These are phyloP conservation scores for Cytospora chrysosperma DNA, from an alignment of 2,329 filamentous ascomycete species.

Conservation along the genomic window DNA sequence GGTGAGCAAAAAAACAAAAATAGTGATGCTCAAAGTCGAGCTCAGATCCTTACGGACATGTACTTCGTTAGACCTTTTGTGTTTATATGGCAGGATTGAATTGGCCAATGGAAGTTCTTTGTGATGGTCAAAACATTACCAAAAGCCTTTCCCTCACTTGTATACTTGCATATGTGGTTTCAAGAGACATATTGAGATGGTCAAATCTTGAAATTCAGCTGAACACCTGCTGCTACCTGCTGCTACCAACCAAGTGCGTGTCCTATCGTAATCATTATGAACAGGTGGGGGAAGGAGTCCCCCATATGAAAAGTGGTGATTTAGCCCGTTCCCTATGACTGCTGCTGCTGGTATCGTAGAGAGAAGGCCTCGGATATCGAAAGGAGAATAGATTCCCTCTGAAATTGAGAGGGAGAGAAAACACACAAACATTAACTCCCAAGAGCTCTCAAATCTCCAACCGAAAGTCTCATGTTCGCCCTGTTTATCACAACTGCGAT, in stretches of 20 bases:
- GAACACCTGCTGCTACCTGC: neutral
- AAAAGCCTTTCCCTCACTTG: neutral
- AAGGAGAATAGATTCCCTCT: neutral
- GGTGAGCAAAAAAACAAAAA: slow-evolving; percentile 10
- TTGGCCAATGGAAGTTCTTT: neutral
- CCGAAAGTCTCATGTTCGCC: neutral
- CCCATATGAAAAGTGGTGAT: neutral
- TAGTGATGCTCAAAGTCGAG: neutral
- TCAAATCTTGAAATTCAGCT: neutral
- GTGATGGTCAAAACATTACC: neutral
- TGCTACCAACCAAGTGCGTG: neutral
- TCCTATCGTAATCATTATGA: neutral
- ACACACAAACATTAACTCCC: neutral
- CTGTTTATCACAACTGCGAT: neutral
- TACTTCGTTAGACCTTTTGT: neutral
- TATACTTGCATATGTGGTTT: neutral
- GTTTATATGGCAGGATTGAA: neutral
- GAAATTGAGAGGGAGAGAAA: neutral
- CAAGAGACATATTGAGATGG: neutral
- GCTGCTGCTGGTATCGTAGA: slow-evolving; percentile 13
- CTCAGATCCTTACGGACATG: neutral
- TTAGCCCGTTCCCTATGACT: neutral
- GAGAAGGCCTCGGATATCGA: neutral
- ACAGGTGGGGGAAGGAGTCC: neutral
- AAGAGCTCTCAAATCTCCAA: neutral